phyloP scores from a whole-genome alignment of 495 filamentous ascomycete genomes.

The Neurospora terricola region DNA sequence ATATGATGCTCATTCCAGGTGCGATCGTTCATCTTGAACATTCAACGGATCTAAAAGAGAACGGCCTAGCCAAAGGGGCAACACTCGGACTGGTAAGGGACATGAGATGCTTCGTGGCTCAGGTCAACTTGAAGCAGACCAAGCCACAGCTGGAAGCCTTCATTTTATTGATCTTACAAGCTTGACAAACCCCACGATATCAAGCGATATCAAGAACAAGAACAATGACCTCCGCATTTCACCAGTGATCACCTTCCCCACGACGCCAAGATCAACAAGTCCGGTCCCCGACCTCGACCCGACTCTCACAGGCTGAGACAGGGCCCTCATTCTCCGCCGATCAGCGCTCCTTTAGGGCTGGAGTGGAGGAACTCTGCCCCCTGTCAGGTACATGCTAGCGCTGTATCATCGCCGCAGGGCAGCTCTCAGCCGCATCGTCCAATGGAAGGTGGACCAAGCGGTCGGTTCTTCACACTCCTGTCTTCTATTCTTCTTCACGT shows the following conservation, averaged over 20 bases:
- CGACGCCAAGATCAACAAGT: not conserved
- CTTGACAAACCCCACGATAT: not conserved
- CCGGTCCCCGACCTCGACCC: not conserved
- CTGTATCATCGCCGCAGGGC: not conserved
- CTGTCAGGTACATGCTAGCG: not conserved
- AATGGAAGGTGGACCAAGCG: not conserved
- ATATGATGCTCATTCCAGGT: not conserved
- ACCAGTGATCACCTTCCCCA: not conserved
- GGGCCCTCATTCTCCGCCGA: not conserved
- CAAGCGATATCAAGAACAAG: not conserved
- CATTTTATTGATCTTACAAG: not conserved
- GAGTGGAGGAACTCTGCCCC: not conserved
- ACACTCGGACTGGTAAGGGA: not conserved
- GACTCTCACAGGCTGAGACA: not conserved
- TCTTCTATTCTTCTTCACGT: not conserved
- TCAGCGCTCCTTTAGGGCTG: not conserved
- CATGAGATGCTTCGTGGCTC: not conserved
- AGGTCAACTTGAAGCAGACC: not conserved
- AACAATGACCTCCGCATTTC: not conserved
- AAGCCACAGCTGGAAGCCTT: not conserved
- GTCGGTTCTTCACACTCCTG: not conserved
- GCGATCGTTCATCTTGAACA: not conserved
- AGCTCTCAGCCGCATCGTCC: not conserved
- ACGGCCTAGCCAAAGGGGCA: not conserved
- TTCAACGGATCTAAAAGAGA: not conserved